A percentile compares a stretch with the other conserved stretches of the same genome.
Conservation (phyloP, 805 yeast species). For the Sugiyamaella qingdaonensis region DNA sequence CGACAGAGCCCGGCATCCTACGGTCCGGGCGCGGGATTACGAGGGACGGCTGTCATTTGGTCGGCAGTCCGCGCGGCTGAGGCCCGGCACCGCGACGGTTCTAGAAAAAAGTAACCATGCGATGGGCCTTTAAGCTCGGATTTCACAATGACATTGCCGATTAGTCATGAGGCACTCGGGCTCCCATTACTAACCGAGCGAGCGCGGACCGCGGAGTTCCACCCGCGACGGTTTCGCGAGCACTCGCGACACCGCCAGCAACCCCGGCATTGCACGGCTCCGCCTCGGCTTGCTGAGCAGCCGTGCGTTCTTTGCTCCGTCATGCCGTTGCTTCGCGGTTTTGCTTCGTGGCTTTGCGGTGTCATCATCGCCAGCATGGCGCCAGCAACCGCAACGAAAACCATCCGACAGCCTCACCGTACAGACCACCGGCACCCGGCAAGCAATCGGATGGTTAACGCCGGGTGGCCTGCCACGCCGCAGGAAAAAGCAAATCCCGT, state of each 20-base stretch:
- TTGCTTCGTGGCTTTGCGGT: no score
- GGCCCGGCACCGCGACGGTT: no score
- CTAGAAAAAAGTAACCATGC: neutral
- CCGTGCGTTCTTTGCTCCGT: no score
- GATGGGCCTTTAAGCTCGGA: neutral
- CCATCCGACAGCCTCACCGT: conserved; percentile 3
- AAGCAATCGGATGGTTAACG: neutral
- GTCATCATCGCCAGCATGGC: neutral
- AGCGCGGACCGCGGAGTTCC: neutral
- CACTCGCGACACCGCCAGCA: no score
- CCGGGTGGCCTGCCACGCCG: neutral
- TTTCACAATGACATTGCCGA: neutral
- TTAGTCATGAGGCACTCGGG: conserved; percentile 1
- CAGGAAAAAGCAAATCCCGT: neutral
- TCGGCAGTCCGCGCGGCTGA: no score
- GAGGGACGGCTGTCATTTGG: no score
- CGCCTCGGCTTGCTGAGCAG: no score
- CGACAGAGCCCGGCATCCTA: no score
- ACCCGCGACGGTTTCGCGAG: no score
- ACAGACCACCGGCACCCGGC: neutral
- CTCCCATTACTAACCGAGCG: neutral
- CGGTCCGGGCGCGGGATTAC: no score
- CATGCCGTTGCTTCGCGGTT: no score
- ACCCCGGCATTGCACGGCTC: no score
- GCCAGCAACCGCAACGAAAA: neutral